Conservation (phyloP, 2,329 filamentous ascomycete genomes). For the Claviceps humidiphila region DNA sequence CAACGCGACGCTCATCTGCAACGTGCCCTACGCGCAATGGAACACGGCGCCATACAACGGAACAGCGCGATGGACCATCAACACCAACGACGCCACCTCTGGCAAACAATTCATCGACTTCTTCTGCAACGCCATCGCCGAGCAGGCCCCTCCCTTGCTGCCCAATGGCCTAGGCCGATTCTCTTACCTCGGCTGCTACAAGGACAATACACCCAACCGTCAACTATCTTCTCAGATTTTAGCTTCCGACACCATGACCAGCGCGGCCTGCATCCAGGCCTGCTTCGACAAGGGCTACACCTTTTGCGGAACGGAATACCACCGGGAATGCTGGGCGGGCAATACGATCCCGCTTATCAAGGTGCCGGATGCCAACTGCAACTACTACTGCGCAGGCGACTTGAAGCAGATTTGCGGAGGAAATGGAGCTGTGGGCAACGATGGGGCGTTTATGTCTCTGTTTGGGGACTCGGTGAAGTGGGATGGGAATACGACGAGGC, state of each 20-base stretch:
- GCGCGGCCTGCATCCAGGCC: slow-evolving; percentile 29
- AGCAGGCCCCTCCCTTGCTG: slow-evolving; percentile 37
- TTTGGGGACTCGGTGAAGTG: slow-evolving; percentile 26
- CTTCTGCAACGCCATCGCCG: slow-evolving; percentile 34
- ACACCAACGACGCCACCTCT: slow-evolving; percentile 38
- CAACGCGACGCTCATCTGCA: slow-evolving; percentile 39
- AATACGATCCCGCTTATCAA: slow-evolving; percentile 29
- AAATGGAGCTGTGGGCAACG: slow-evolving; percentile 23
- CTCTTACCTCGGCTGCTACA: slow-evolving; percentile 40
- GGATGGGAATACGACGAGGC: slow-evolving; percentile 15
- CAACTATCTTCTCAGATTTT: slow-evolving; percentile 33
- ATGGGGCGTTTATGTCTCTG: slow-evolving; percentile 32
- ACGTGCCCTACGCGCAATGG: slow-evolving; percentile 42
- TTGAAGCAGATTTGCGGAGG: slow-evolving; percentile 40
- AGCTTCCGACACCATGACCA: slow-evolving; percentile 27
- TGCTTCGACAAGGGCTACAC: slow-evolving; percentile 23
- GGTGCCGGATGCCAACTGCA: slow-evolving; percentile 34
- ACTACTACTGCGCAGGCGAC: slow-evolving; percentile 36
- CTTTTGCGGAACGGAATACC: slow-evolving; percentile 37
- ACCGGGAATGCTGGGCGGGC: slow-evolving; percentile 42
- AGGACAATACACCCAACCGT: slow-evolving; percentile 41
- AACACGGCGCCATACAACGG: slow-evolving; percentile 38
- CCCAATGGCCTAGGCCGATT: slow-evolving; percentile 32
- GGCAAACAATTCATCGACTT: slow-evolving; percentile 41
- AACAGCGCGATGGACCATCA: slow-evolving; percentile 40